phyloP scores from a whole-genome alignment of 495 filamentous ascomycete species.

The Aspergillus sclerotioniger region DNA sequence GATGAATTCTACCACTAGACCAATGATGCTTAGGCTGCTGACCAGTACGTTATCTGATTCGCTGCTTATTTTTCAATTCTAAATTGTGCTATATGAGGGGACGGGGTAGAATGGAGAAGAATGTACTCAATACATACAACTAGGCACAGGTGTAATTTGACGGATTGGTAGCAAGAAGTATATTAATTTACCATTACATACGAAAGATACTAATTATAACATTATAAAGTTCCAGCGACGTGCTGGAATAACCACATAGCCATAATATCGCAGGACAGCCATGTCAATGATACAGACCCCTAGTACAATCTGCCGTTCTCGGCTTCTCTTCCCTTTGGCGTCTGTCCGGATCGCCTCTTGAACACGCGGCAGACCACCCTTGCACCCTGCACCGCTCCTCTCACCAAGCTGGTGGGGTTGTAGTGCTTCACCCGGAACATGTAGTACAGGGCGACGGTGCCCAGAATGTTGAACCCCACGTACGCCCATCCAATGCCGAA shows the following conservation, averaged over 20 bases:
- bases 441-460: constrained; percentile 52
- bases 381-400: constrained; percentile 27
- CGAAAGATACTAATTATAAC: no score
- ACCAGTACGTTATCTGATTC: not conserved
- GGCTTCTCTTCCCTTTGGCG: constrained; percentile 62
- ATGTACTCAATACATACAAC: no score
- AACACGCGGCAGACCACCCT: constrained; percentile 38
- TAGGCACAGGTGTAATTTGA: no score
- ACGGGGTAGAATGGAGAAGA: no score
- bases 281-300: not conserved
- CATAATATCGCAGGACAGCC: not conserved
- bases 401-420: constrained; percentile 37
- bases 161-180: no score
- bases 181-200: no score
- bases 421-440: constrained; percentile 52
- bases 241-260: not conserved
- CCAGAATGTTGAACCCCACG: constrained; percentile 49
- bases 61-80: not conserved
- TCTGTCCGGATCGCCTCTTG: constrained; percentile 47
- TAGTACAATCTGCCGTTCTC: constrained; percentile 38
- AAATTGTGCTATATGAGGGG: no score
- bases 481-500: constrained; percentile 55
- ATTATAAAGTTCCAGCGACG: not conserved
- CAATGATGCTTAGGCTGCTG: constrained; percentile 42
- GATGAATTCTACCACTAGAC: constrained; percentile 62